Conservation (phyloP, 139 green algal species). For the Zygnema circumcarinatum region DNA sequence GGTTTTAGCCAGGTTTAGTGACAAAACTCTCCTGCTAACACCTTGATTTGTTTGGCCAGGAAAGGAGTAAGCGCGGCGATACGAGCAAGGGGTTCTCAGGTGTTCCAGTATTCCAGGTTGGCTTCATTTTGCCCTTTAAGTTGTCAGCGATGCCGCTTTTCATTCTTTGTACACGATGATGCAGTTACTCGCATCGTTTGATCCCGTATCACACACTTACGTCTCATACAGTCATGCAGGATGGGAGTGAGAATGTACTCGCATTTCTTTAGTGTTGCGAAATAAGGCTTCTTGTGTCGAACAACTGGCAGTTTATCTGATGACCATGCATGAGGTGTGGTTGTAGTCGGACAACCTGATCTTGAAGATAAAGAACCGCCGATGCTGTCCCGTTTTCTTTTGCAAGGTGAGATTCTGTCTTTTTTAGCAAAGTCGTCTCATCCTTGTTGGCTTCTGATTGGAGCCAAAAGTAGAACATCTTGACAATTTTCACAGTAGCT, state of each 20-base stretch:
- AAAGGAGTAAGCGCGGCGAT: slow-evolving; percentile 23
- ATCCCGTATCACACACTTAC: neutral
- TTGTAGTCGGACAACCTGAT: slow-evolving; percentile 58
- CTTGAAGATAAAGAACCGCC: slow-evolving; percentile 45
- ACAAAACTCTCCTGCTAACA: no score
- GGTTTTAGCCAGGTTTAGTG: no score
- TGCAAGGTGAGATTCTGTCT: slow-evolving; percentile 36
- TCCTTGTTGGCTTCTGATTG: no score
- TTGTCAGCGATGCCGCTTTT: neutral
- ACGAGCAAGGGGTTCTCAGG: slow-evolving; percentile 49
- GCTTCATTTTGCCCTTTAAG: neutral
- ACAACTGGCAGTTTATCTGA: neutral
- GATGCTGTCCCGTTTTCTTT: slow-evolving; percentile 55
- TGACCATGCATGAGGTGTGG: neutral
- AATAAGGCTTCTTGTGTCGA: no score
- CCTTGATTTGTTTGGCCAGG: no score
- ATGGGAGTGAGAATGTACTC: no score
- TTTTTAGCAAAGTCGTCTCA: no score
- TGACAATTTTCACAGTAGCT: neutral
- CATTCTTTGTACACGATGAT: neutral
- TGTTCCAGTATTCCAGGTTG: slow-evolving; percentile 51
- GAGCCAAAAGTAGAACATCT: neutral
- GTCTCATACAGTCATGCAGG: no score
- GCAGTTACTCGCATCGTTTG: neutral
- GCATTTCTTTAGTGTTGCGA: no score